These are phyloP conservation scores for Blastosporella zonata DNA, from an alignment of 1,284 basidiomycete species.

Conservation along the genomic window DNA sequence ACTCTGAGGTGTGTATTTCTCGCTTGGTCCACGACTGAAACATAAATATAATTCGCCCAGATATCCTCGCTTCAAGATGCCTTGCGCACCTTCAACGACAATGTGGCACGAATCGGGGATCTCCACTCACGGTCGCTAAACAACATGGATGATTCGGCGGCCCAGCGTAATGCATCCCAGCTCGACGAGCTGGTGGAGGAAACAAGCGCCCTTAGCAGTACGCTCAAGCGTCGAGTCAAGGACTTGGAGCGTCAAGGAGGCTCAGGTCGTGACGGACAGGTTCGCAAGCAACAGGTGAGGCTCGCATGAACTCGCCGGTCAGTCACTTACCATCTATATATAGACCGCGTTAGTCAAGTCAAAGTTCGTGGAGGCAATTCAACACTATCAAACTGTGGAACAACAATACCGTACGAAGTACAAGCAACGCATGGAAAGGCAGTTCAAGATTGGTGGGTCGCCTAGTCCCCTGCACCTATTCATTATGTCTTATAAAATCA, in stretches of 20 bases:
- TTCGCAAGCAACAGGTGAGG: conserved; percentile 77
- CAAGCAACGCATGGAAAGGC: conserved; percentile 92
- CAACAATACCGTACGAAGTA: conserved; percentile 91
- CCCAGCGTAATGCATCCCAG: conserved; percentile 60
- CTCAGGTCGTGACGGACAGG: conserved; percentile 74
- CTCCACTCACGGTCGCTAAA: conserved; percentile 75
- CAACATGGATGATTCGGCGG: conserved; percentile 70
- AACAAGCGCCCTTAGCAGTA: conserved; percentile 72
- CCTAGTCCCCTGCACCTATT: neutral
- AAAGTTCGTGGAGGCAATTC: conserved; percentile 84
- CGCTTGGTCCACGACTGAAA: neutral
- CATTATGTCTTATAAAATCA: neutral
- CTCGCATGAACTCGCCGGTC: neutral
- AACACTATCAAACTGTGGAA: conserved; percentile 88
- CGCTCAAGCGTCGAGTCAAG: conserved; percentile 79
- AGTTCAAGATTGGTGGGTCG: conserved; percentile 85
- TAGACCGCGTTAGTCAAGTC: conserved; percentile 76
- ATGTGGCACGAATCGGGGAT: conserved; percentile 65
- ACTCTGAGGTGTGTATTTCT: conserved; percentile 57
- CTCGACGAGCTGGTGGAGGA: conserved; percentile 76
- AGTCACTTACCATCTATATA: neutral
- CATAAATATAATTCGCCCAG: conserved; percentile 31
- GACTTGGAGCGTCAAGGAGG: conserved; percentile 71
- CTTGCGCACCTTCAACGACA: conserved; percentile 67
- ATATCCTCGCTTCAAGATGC: conserved; percentile 74